Base-by-base conservation (phyloP, 116 monocot species). In the Zostera marina region DNA sequence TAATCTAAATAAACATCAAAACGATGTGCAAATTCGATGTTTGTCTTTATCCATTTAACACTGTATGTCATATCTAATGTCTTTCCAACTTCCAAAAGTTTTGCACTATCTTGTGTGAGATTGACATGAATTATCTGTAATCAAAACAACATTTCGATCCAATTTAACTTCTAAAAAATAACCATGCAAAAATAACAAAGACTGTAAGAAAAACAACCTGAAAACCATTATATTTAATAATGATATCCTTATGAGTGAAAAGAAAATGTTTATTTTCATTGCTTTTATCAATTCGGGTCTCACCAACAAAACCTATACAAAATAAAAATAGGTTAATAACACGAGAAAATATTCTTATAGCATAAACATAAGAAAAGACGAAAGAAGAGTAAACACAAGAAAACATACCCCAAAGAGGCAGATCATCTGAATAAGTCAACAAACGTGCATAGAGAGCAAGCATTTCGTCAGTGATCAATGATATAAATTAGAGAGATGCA, bases 1-100 rank as follows among this genome's bases (percentile, higher is more conserved):
- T 93, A 79, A 54, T 93, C 93, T 70, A 93, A 72, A 64, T 88
- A 93, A 53, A 81, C 84, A 61, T 93, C 93, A 81, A 93, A 93
- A 63, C 93, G 88, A 13, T 63, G 84, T 45, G 74, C 88, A 93
- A 88, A 93, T 70, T 81, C 69, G 24, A 81, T 58, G 58, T 84
- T 71, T 63, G 84, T 93, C 61, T 66, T 41, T 0, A 73, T 25
- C 94, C 94, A 94, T 63, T 74, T 79, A 22, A 94, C 75, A 40
- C 88, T 88, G 69, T 93, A 93, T 16, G 93, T 93, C 77, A 93
- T 72, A 13, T 93, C 93, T 10, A 93, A 42, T 41, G 63, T 65
- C 60, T 71, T 81, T 17, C 93, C 88, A 58, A 52, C 65, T 79
- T 88, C 93, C 63, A 93, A 62, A 20, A 76, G 79, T 56, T 88